These are phyloP conservation scores for Umbilicus rupestris DNA, from an alignment of 164 flowering plant genomes.

Conservation along the genomic window DNA sequence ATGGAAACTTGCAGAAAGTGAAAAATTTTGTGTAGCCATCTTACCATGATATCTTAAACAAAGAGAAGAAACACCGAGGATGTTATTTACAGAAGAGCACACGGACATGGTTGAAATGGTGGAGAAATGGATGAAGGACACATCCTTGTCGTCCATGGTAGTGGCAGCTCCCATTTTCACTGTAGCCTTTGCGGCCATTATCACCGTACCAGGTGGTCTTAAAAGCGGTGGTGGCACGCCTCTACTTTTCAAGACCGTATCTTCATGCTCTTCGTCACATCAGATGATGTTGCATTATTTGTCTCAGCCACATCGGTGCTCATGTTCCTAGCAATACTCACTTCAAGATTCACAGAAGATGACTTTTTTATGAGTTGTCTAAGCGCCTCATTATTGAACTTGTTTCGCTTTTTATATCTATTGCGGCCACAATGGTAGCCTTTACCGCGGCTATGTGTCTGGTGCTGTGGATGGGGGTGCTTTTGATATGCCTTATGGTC, in stretches of 20 bases:
- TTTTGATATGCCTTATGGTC: background rate
- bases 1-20: conserved; percentile 15
- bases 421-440: conserved; percentile 11
- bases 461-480: background rate
- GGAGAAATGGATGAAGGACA: conserved; percentile 16
- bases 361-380: conserved; percentile 13
- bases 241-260: background rate
- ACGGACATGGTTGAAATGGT: background rate
- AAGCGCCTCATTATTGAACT: conserved; percentile 2
- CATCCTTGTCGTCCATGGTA: conserved; percentile 5
- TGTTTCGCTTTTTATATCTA: conserved; percentile 8
- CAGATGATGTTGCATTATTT: conserved; percentile 7
- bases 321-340: conserved; percentile 13
- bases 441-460: conserved; percentile 6
- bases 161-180: conserved; percentile 16
- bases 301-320: conserved; percentile 7
- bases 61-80: background rate
- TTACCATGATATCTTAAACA: background rate
- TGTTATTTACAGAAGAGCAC: conserved; percentile 11
- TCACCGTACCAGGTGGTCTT: conserved; percentile 11
- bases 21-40: conserved; percentile 5
- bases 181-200: conserved; percentile 8
- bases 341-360: conserved; percentile 13
- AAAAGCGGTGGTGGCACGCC: background rate
- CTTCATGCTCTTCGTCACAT: conserved; percentile 7